These are phyloP conservation scores for Cryptosporidium tyzzeri DNA, from an alignment of 169 alveolate genomes.

Conservation along the genomic window DNA sequence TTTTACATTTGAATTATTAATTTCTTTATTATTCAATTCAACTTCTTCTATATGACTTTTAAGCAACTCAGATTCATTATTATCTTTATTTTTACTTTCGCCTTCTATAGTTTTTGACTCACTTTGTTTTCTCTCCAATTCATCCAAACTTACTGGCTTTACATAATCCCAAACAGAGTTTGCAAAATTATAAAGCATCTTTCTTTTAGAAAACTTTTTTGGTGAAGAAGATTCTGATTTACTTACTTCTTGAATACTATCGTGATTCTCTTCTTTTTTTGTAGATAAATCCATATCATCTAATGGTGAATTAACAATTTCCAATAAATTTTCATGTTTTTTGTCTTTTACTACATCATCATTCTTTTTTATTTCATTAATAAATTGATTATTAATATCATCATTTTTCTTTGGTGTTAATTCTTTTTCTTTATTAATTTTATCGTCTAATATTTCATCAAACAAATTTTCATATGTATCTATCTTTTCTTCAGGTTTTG, in stretches of 20 bases:
- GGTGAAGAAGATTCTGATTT: constrained; percentile 23
- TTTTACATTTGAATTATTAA: neutral
- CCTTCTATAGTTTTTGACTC: neutral
- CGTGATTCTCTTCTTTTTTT: constrained; percentile 1
- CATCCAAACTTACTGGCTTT: constrained; percentile 54
- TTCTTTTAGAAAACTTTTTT: constrained; percentile 36
- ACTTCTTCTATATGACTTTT: neutral
- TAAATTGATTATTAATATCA: neutral
- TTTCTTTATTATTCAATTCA: neutral
- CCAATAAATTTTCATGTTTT: neutral
- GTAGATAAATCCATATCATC: constrained; percentile 14
- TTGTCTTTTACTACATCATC: neutral
- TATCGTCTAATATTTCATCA: constrained; percentile 52
- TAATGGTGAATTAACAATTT: neutral
- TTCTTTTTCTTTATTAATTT: neutral
- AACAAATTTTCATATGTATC: constrained; percentile 35
- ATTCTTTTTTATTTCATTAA: neutral
- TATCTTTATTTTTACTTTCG: neutral
- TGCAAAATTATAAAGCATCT: constrained; percentile 46
- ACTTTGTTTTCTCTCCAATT: constrained; percentile 26
- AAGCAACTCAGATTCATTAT: neutral
- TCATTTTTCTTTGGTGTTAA: neutral
- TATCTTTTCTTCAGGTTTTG: neutral
- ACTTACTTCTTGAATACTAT: neutral
- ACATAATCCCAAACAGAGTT: constrained; percentile 72